phyloP scores from a whole-genome alignment of 2,329 filamentous ascomycete genomes.

The Arthrobotrys musiformis region DNA sequence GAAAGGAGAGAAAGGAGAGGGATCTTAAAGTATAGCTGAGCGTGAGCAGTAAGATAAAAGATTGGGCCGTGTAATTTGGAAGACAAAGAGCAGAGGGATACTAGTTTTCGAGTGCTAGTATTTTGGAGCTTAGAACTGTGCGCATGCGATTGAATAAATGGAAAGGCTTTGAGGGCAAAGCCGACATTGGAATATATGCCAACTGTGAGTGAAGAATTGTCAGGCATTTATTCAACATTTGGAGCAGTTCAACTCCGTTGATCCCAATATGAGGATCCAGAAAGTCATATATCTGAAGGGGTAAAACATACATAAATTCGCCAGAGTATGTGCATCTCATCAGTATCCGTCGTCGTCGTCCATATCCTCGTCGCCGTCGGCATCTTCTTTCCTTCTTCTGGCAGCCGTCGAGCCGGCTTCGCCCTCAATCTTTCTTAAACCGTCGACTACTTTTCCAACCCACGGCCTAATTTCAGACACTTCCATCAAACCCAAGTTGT shows the following conservation, averaged over 20 bases:
- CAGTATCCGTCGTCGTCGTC: constrained; percentile 29
- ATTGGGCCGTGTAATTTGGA: neutral
- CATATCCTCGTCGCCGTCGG: constrained; percentile 39
- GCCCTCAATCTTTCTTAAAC: constrained; percentile 82
- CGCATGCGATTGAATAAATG: neutral
- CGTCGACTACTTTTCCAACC: constrained; percentile 85
- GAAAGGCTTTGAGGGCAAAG: neutral
- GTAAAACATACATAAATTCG: neutral
- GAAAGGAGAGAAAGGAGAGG: neutral
- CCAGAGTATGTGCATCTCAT: neutral
- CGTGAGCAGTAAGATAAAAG: neutral
- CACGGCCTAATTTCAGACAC: constrained; percentile 86
- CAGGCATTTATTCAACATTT: neutral
- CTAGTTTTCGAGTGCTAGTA: neutral
- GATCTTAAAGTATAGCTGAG: no score
- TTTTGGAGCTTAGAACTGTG: neutral
- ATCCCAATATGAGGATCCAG: neutral
- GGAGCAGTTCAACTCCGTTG: neutral
- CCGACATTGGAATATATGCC: neutral
- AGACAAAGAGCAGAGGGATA: neutral
- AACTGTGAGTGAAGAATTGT: neutral
- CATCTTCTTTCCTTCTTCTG: constrained; percentile 39
- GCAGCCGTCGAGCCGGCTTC: constrained; percentile 39
- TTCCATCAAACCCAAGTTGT: constrained; percentile 92
- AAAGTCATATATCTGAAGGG: neutral